Evolutionary conservation across 768 basidiomycete genomes (phyloP), one percentile per base, ranked within the genome.

Genomic region (Termitomyces sp.): DNA sequence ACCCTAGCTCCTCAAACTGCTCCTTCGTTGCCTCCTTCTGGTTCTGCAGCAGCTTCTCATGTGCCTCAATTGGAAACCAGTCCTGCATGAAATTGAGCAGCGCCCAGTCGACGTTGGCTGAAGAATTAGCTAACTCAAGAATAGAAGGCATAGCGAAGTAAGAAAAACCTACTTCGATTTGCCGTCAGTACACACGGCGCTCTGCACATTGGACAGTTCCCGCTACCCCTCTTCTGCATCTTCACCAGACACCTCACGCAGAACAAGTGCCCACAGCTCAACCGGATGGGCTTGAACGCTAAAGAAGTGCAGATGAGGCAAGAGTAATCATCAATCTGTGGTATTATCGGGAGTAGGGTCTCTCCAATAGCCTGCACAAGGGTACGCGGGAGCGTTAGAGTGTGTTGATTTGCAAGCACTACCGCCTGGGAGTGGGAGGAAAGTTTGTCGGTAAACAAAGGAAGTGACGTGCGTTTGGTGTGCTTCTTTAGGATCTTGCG

Each of bases 401-500:
- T 24, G 62, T 48, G 5, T 55, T 20, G 16, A 61, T 62, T 12
- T 50, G 55, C 36, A 59, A 55, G 59, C 63, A 69, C 2, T 56
- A 68, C 45, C 31, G 61, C 31, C 44, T 62, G 56, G 57, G 72
- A 54, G n/a, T n/a, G 39, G 16, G 49, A 37, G 20, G 66, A 57
- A 54, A 52, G 54, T 3, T 58, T 68, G 59, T 61, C 65, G 13
- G 61, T 60, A 2, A 87, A 80, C 63, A 89, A 78, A 1, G 91
- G 88, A 9, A 98, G 76, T 0, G 90, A 85, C 0, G 94, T 96
- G 4, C 92, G 86, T 69, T 96, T 96, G 31, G 91, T 81, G 68
- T 95, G 95, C 68, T 97, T 97, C 79, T 96, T 96, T 54, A 96
- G 81, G 59, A 94, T 94, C 74, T 97, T 97, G 37, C 93, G 84